phyloP scores from a whole-genome alignment of 2,329 filamentous ascomycete species.

The Pyrenophora graminea region DNA sequence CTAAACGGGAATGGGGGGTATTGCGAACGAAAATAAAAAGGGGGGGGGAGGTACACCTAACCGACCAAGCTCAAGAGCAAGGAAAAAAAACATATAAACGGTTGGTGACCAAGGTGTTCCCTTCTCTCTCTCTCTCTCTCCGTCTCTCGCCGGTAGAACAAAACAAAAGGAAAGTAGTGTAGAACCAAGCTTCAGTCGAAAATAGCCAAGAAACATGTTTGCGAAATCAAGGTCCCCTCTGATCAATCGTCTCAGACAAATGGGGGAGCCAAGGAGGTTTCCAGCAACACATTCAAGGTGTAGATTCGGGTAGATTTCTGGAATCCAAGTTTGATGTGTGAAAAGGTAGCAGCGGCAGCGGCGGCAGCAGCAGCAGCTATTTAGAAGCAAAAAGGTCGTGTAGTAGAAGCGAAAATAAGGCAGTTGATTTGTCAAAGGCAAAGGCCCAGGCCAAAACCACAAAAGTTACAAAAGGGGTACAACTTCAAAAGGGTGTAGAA shows the following conservation, averaged over 20 bases:
- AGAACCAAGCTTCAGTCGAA: background rate
- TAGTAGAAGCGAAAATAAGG: constrained; percentile 2
- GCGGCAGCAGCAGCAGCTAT: too few relatives aligned
- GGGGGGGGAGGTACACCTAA: constrained; percentile 3
- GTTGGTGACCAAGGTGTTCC: constrained; percentile 4
- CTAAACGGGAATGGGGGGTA: background rate
- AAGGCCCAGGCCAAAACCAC: too few relatives aligned
- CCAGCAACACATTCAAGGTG: constrained; percentile 25
- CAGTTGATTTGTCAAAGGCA: too few relatives aligned
- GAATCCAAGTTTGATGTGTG: too few relatives aligned
- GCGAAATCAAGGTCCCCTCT: constrained; percentile 1
- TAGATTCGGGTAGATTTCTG: constrained; percentile 4
- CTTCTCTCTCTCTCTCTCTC: too few relatives aligned
- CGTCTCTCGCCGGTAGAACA: too few relatives aligned
- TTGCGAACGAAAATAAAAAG: background rate
- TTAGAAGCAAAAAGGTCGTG: too few relatives aligned
- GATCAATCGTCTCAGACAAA: constrained; percentile 38
- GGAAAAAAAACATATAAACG: background rate
- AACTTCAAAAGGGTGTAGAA: too few relatives aligned
- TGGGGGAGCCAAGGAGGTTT: constrained; percentile 20
- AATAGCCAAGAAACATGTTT: too few relatives aligned
- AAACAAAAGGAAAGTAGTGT: constrained; percentile 1
- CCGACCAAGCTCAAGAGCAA: background rate
- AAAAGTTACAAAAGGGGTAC: too few relatives aligned
- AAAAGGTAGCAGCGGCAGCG: too few relatives aligned